Base-by-base conservation (phyloP, 179 eudicot genomes). In the Heliamphora pulchella region DNA sequence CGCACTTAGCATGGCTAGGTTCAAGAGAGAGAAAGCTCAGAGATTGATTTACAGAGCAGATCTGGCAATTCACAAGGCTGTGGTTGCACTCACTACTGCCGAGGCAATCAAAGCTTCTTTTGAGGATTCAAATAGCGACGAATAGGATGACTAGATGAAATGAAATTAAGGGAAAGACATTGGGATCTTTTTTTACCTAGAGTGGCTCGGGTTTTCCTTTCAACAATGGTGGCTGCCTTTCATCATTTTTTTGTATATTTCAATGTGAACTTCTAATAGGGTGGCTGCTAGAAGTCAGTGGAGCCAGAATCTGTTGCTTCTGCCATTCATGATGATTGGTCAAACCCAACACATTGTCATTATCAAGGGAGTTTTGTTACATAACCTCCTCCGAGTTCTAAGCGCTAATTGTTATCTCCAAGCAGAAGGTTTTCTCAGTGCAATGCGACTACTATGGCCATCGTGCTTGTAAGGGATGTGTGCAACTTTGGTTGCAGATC, bases 21-120 rank as follows among this genome's bases (percentile, higher is more conserved):
- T 92, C 78, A 96, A 92, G 89, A 87, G 94, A 84, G 96, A 94
- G 68, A 90, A 87, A 63, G 99, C 97, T 44, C 91, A 89, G 87
- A 92, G 90, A 79, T 79, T 96, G 89, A 84, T 91, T 57, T 87
- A 87, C 75, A 89, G 85, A 84, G 98, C 98, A 31, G 99, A 96
- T 80, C 70, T 92, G 51, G 97, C 96, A 14, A 91, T 87, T 86
- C 96, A 91, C 83, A 92, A 89, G 88, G 99, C 99, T 47, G 94
- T 86, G 75, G 87, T 86, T 82, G 92, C 98, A 81, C 85, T 96
- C 46, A 92, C 89, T 91, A 90, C 90, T 61, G 98, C 97, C 13
- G 96, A 96, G 51, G 93, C 99, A 76, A 85, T 90, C 53, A 91
- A 90, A 85, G 92, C 89, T 84, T 84, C 94, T 31, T 31, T 31